A percentile compares a stretch with the other conserved stretches of the same genome.
Evolutionary conservation across 2,329 filamentous ascomycete species (phyloP).

Genomic region (Botrytis galanthina): DNA sequence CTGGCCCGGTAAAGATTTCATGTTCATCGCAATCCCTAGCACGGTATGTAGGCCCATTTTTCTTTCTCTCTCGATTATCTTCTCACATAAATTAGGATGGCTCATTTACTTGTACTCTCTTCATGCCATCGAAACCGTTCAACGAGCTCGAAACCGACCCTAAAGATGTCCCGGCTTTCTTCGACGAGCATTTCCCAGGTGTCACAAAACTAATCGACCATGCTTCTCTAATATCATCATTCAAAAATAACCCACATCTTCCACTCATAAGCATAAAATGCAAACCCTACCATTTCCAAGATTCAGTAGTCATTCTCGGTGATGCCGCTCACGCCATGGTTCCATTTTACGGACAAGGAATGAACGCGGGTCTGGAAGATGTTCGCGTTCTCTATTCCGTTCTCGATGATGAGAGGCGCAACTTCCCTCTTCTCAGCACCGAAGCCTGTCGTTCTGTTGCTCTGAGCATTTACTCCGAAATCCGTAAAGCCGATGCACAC

Average conservation of each 20-base stretch:
- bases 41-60: constrained; percentile 21
- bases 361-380: constrained; percentile 95
- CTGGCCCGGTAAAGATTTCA: constrained; percentile 89
- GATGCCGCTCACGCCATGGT: constrained; percentile 98
- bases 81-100: constrained; percentile 61
- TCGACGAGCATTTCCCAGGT: constrained; percentile 81
- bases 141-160: constrained; percentile 62
- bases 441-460: constrained; percentile 61
- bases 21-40: constrained; percentile 96
- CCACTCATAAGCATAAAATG: constrained; percentile 94
- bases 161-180: constrained; percentile 64
- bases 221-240: constrained; percentile 68
- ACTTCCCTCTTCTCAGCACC: constrained; percentile 50
- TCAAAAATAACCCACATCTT: constrained; percentile 79
- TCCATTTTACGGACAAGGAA: constrained; percentile 96
- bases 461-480: constrained; percentile 69
- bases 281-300: constrained; percentile 76
- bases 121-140: constrained; percentile 73
- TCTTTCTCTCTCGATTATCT: not conserved
- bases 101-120: constrained; percentile 92
- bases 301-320: constrained; percentile 79
- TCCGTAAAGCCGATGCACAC: constrained; percentile 75
- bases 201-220: constrained; percentile 71
- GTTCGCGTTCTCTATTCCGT: constrained; percentile 82
- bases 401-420: constrained; percentile 56